Evolutionary conservation across 805 yeast genomes (phyloP).

Genomic region (Candida pseudoglaebosa): DNA sequence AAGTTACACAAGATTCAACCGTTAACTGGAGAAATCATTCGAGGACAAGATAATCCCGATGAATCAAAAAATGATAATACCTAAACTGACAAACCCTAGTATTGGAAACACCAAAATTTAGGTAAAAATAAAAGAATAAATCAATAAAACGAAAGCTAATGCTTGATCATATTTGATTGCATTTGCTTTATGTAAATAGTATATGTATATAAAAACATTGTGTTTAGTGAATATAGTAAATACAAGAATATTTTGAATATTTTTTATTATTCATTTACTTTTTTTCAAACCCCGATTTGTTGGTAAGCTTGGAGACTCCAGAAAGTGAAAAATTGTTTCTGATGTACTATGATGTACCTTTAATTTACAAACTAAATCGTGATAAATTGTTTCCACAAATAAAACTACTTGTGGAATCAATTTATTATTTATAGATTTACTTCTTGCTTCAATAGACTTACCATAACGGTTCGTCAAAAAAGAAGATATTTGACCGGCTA

Average conservation of each 20-base stretch:
- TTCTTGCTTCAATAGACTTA: constrained; percentile 35
- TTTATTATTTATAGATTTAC: constrained; percentile 4
- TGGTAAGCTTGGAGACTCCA: constrained; percentile 51
- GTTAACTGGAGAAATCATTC: constrained; percentile 35
- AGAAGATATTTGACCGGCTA: constrained; percentile 27
- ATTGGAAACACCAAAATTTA: no score
- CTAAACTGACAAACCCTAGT: background rate
- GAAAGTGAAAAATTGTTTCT: constrained; percentile 26
- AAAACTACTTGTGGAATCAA: constrained; percentile 1
- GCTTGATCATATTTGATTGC: no score
- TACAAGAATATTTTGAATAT: no score
- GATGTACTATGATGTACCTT: constrained; percentile 50
- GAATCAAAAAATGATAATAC: no score
- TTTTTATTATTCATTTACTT: no score
- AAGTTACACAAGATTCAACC: constrained; percentile 62
- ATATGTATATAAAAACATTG: no score
- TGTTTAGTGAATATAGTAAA: no score
- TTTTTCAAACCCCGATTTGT: no score
- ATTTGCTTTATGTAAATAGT: no score
- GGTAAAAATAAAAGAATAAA: no score
- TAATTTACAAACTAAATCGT: constrained; percentile 9
- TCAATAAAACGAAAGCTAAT: no score
- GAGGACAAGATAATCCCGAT: constrained; percentile 28
- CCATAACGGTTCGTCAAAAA: constrained; percentile 42
- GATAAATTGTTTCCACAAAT: constrained; percentile 4